Evolutionary conservation across 2,329 filamentous ascomycete genomes (phyloP), one percentile per base, ranked within the genome.

Genomic region (Phaeosphaeriaceae sp.): DNA sequence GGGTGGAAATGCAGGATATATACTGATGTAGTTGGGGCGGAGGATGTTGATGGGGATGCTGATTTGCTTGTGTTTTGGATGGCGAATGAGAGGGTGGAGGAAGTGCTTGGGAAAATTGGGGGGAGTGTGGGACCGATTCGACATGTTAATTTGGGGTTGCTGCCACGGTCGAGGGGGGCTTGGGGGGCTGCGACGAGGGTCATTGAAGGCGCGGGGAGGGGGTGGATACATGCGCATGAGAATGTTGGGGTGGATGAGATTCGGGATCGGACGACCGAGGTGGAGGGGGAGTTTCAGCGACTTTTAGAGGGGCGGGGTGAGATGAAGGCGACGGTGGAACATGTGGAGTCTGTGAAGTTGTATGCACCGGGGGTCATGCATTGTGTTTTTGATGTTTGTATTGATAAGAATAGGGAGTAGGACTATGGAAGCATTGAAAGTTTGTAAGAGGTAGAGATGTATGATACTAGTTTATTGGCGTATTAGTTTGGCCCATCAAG

Each of bases 361-460:
- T 86, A 83, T 71, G 83, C 83, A 29, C 83, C 84, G 4, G 83
- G 83, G 1, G 79, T 86, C 2, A 77, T 83, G 72, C 83, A 86
- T 71, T 83, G 78, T 55, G 82, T 86, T n/a, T 77, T 85, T 61
- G 83, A 86, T 67, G 76, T 86, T 1, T 44, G 41, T 29, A 35
- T 67, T 33, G 50, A 20, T 9, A 28, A 26, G 23, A 6, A 12
- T 13, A n/a, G 16, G 9, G 15, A 18, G 2, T 4, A 18, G 21
- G 38, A 26, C 7, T 8, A 26, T 11, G 23, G 11, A 26, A 9
- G 23, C 11, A 26, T 11, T 11, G 6, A 26, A 26, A 4, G 23
- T 9, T 9, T 26, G 23, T 2, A 26, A 26, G 23, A n/a, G n/a
- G n/a, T n/a, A n/a, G n/a, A n/a, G n/a, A n/a, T n/a, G n/a, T n/a